A percentile compares a stretch with the other conserved stretches of the same genome.
These are phyloP conservation scores for Paraconiothyrium sp. DNA, from an alignment of 2,329 filamentous ascomycete species.

Conservation along the genomic window DNA sequence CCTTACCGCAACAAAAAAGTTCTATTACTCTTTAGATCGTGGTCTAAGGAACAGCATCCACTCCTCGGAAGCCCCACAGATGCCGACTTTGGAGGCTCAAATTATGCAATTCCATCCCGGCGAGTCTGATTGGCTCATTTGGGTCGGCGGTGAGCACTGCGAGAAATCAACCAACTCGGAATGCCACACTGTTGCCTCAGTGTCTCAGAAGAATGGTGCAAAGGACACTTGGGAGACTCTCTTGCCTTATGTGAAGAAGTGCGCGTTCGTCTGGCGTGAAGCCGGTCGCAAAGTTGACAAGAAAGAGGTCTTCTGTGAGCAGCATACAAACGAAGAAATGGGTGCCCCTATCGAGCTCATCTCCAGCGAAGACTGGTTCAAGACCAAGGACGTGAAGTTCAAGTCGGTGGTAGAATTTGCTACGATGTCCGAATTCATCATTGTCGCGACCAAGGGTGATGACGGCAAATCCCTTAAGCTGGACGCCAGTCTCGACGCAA, in stretches of 20 bases:
- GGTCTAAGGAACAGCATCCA: constrained; percentile 71
- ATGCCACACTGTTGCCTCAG: constrained; percentile 79
- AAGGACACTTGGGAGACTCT: constrained; percentile 74
- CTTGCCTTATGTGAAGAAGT: constrained; percentile 78
- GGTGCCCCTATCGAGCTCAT: constrained; percentile 74
- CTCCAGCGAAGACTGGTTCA: constrained; percentile 82
- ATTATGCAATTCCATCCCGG: constrained; percentile 84
- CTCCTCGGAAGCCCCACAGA: constrained; percentile 74
- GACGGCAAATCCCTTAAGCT: constrained; percentile 76
- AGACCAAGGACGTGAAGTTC: constrained; percentile 69
- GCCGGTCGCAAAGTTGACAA: constrained; percentile 64
- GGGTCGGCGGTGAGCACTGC: constrained; percentile 79
- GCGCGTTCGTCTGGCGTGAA: constrained; percentile 82
- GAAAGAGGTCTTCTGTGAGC: constrained; percentile 71
- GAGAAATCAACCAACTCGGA: constrained; percentile 60
- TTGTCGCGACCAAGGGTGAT: constrained; percentile 77
- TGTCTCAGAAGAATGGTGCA: constrained; percentile 79
- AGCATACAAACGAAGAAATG: constrained; percentile 69
- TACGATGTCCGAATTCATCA: constrained; percentile 95
- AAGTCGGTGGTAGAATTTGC: constrained; percentile 84
- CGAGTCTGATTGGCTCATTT: constrained; percentile 85
- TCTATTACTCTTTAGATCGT: constrained; percentile 84
- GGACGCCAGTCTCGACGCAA: constrained; percentile 85
- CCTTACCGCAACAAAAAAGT: constrained; percentile 72
- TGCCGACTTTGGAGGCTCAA: constrained; percentile 62